A percentile compares a stretch with the other conserved stretches of the same genome.
Evolutionary conservation across 306 rosid genomes (phyloP).

Genomic region (Quercus alba): DNA sequence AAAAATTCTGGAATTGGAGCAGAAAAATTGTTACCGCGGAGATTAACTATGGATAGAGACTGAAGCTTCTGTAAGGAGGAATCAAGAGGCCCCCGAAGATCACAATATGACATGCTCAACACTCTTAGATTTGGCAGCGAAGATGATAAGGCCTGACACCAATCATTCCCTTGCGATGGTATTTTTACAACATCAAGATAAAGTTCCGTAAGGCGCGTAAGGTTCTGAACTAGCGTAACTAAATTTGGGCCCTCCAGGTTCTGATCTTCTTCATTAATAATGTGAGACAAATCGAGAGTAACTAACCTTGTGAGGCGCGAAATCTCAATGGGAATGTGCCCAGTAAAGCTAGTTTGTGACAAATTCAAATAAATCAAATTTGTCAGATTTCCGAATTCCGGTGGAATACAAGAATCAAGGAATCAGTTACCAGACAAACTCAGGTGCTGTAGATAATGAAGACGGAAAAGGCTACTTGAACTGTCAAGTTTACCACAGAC

Average conservation of each 20-base stretch:
- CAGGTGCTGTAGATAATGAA: not conserved
- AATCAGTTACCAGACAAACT: not conserved
- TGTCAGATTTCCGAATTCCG: constrained; percentile 18
- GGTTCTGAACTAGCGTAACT: constrained; percentile 1
- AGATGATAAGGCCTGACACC: constrained; percentile 33
- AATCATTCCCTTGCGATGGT: constrained; percentile 30
- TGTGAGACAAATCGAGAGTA: constrained; percentile 17
- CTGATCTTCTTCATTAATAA: too few species aligned
- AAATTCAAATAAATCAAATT: constrained; percentile 29
- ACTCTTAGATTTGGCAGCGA: constrained; percentile 14
- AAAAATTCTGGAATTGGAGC: constrained; percentile 25
- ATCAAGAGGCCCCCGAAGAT: constrained; percentile 33
- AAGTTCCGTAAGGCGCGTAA: constrained; percentile 28
- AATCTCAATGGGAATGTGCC: constrained; percentile 39
- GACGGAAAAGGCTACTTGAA: not conserved
- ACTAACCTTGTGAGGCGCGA: constrained; percentile 38
- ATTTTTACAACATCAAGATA: constrained; percentile 39
- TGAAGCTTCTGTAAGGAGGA: constrained; percentile 4
- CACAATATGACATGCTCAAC: constrained; percentile 3
- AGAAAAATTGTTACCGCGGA: constrained; percentile 17
- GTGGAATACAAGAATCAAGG: not conserved
- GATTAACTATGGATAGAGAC: constrained; percentile 16
- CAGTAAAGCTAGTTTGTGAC: constrained; percentile 26
- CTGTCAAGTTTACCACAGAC: too few species aligned
- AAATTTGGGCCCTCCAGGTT: constrained; percentile 2